Evolutionary conservation across 2,329 filamentous ascomycete species (phyloP), one percentile per base, ranked within the genome.

Genomic region (Parasarocladium wereldwijsianum): DNA sequence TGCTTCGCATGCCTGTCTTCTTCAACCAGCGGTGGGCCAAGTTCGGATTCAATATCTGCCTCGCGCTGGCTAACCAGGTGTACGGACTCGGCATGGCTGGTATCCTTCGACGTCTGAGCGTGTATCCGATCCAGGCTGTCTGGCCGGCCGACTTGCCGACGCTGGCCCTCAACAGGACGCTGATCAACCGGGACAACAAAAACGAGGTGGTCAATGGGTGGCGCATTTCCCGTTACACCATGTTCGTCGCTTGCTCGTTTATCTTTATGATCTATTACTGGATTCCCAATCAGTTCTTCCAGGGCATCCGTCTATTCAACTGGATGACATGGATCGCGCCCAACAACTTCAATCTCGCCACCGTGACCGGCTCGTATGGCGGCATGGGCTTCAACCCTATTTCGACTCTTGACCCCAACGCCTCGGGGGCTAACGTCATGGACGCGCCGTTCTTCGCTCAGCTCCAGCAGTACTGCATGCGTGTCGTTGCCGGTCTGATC

Each of bases 281-380:
- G 58, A 44, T 65, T 8, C 61, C 60, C 0, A 51, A 52, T n/a
- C 60, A 52, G 26, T 42, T 64, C 3, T 64, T 62, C 39, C 50
- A 44, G 0, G 57, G 54, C 2, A 43, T 64, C 3, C 48, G 49
- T 11, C 47, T 52, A 1, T 64, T 65, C 43, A 57, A 58, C 41
- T 65, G 60, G 58, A 62, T 63, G 48, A 58, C 57, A 0, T 64
- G 60, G 61, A 62, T 64, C n/a, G 44, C 57, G 1, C 61, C 61
- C 0, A 38, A 54, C 18, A 63, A 61, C 30, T 36, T 58, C 24
- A 55, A 51, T 6, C 43, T 62, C 2, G 51, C 58, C 9, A 51
- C 56, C 6, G 41, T 65, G 8, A 64, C 60, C 0, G 58, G 59
- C 0, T 54, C 56, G 0, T 44, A 43, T 1, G 47, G 50, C 0